phyloP scores from a whole-genome alignment of 2,329 filamentous ascomycete species.

The Pseudocercospora fijiensis region DNA sequence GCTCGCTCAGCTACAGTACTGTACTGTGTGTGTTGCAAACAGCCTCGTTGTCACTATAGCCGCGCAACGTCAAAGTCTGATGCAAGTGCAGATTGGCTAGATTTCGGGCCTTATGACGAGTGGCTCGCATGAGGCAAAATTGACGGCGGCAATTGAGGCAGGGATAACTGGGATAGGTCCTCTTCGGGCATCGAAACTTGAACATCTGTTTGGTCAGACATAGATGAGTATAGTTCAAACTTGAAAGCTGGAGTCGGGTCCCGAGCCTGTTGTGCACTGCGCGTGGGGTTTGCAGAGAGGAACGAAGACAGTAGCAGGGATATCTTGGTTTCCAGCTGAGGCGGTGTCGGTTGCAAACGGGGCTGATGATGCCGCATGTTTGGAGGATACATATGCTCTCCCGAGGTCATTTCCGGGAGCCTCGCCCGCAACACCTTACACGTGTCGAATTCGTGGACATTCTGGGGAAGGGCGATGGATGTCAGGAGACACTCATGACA shows the following conservation, averaged over 20 bases:
- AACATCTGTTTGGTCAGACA: neutral
- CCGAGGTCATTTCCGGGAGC: neutral
- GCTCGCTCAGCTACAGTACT: too few relatives aligned
- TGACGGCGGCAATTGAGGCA: neutral
- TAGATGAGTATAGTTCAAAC: neutral
- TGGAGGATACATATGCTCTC: neutral
- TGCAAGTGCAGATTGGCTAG: neutral
- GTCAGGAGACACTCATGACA: constrained; percentile 11
- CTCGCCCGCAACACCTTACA: constrained; percentile 1
- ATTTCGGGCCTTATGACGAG: neutral
- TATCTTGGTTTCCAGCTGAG: neutral
- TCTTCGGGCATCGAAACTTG: neutral
- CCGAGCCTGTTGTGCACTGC: neutral
- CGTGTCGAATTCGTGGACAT: constrained; percentile 3
- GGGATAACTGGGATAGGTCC: neutral
- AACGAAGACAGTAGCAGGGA: neutral
- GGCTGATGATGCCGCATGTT: constrained; percentile 5
- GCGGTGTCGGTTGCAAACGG: constrained; percentile 1
- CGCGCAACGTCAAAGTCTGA: neutral
- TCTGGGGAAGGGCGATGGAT: constrained; percentile 1
- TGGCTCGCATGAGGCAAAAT: neutral
- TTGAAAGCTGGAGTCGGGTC: neutral
- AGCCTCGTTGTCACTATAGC: neutral
- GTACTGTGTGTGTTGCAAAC: neutral
- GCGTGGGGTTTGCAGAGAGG: neutral